A percentile compares a stretch with the other conserved stretches of the same genome.
Conservation (phyloP, 2,329 filamentous ascomycete species). For the Exophiala sp. region DNA sequence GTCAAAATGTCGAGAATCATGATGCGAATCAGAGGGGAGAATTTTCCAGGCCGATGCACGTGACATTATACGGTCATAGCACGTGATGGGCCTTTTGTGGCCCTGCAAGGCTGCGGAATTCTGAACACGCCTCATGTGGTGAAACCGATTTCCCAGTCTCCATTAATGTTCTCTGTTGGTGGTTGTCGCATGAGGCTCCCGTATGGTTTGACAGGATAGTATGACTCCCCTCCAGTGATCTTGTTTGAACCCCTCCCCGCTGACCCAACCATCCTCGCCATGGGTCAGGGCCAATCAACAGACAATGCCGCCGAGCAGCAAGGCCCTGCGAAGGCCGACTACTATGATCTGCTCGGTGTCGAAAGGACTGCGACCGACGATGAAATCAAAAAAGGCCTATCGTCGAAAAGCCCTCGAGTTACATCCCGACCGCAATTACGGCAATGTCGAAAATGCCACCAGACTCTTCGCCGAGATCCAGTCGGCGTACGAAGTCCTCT, state of each 20-base stretch:
- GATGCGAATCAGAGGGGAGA: constrained; percentile 1
- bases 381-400: constrained; percentile 94
- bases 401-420: constrained; percentile 83
- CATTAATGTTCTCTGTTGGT: no score
- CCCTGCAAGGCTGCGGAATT: neutral
- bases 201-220: no score
- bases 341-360: constrained; percentile 74
- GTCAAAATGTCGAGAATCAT: neutral
- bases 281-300: constrained; percentile 44
- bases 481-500: constrained; percentile 89
- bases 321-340: constrained; percentile 35
- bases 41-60: neutral
- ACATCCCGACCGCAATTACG: constrained; percentile 89
- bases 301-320: constrained; percentile 24
- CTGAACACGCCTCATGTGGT: no score
- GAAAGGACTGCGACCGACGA: constrained; percentile 69
- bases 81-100: neutral
- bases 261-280: constrained; percentile 19
- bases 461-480: constrained; percentile 85
- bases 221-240: neutral
- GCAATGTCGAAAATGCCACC: constrained; percentile 77
- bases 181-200: no score
- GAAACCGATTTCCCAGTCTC: no score
- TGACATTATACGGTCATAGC: neutral
- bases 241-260: no score